Conservation (phyloP, 768 basidiomycete genomes). For the Tulasnella sp. region DNA sequence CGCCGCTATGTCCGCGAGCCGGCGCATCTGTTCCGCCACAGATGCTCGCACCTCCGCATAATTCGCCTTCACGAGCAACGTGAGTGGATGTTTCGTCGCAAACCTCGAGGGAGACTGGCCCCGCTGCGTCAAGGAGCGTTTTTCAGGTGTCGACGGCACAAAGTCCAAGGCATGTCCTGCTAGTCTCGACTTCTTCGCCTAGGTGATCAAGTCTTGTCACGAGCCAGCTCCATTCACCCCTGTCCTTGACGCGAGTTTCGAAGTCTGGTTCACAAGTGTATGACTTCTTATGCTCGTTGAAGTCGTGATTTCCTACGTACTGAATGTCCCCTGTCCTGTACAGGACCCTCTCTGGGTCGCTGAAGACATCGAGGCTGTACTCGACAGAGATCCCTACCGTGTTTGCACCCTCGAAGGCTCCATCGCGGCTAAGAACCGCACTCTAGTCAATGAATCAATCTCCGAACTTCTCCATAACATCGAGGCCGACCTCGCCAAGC, state of each 20-base stretch:
- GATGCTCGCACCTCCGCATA: conserved; percentile 93
- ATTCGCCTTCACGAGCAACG: conserved; percentile 77
- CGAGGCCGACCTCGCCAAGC: conserved; percentile 64
- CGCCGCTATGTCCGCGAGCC: too few relatives aligned
- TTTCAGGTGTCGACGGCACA: conserved; percentile 78
- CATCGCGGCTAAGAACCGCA: conserved; percentile 81
- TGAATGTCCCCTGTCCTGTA: conserved; percentile 8
- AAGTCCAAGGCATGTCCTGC: conserved; percentile 62
- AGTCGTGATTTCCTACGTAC: conserved; percentile 9
- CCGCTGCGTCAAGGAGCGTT: conserved; percentile 88
- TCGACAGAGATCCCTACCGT: conserved; percentile 96
- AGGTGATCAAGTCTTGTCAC: conserved; percentile 74
- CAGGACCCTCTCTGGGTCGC: conserved; percentile 96
- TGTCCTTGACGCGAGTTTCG: conserved; percentile 82
- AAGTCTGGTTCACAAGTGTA: conserved; percentile 99
- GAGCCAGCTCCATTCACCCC: conserved; percentile 99
- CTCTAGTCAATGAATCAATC: conserved; percentile 85
- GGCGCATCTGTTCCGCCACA: too few relatives aligned
- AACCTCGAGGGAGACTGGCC: conserved; percentile 96
- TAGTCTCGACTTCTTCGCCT: conserved; percentile 73
- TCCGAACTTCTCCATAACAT: conserved; percentile 85
- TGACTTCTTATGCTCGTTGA: conserved; percentile 18
- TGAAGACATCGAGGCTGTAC: conserved; percentile 97
- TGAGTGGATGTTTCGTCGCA: conserved; percentile 90
- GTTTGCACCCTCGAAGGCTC: conserved; percentile 97